Conservation (phyloP, 805 yeast species). For the Ogataea polymorpha region DNA sequence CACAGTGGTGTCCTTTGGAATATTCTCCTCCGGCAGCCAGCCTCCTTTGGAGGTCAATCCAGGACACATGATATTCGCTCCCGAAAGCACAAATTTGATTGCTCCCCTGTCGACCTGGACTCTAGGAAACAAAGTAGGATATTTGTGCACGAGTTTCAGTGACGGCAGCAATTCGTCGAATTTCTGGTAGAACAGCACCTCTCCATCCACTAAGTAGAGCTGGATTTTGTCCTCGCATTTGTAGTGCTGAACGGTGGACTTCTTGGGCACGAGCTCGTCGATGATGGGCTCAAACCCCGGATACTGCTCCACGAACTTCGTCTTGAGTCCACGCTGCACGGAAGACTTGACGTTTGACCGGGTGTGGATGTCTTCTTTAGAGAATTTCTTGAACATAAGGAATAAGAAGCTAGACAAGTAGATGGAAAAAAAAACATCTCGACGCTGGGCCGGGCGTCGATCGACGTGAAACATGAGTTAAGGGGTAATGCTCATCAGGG, state of each 20-base stretch:
- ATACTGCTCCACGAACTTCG: slow-evolving; percentile 69
- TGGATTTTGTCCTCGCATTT: slow-evolving; percentile 91
- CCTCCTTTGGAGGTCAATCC: slow-evolving; percentile 90
- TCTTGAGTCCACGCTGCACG: slow-evolving; percentile 83
- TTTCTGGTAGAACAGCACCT: slow-evolving; percentile 76
- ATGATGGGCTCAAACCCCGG: slow-evolving; percentile 72
- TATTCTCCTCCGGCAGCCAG: slow-evolving; percentile 66
- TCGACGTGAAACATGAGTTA: neutral
- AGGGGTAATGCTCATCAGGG: no score
- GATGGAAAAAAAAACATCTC: neutral
- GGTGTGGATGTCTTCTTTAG: slow-evolving; percentile 84
- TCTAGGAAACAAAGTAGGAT: slow-evolving; percentile 78
- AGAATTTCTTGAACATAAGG: slow-evolving; percentile 46
- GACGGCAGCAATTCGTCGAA: slow-evolving; percentile 78
- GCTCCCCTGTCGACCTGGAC: slow-evolving; percentile 96
- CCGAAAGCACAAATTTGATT: slow-evolving; percentile 89
- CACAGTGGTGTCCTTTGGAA: slow-evolving; percentile 68
- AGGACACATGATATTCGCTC: slow-evolving; percentile 97
- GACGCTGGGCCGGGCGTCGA: neutral
- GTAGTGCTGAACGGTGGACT: slow-evolving; percentile 71
- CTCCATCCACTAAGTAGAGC: slow-evolving; percentile 67
- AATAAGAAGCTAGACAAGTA: neutral
- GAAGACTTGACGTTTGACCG: slow-evolving; percentile 91
- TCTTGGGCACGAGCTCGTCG: slow-evolving; percentile 84
- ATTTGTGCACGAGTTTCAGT: slow-evolving; percentile 71